phyloP scores from a whole-genome alignment of 2,329 filamentous ascomycete genomes.

The Ophiostoma piceae region DNA sequence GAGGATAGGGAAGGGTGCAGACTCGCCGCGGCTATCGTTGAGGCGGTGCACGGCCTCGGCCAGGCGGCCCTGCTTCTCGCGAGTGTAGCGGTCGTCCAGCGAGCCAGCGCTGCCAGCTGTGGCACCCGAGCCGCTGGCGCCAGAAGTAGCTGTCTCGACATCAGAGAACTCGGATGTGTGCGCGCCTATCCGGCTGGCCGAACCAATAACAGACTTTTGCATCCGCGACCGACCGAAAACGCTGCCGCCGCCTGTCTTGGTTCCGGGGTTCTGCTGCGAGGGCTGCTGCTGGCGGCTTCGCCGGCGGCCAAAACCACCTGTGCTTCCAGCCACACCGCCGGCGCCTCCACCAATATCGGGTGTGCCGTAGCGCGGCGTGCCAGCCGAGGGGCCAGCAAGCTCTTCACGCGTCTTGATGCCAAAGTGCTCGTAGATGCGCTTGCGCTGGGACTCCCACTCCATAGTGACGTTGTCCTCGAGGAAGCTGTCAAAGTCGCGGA shows the following conservation, averaged over 20 bases:
- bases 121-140: slow-evolving; percentile 15
- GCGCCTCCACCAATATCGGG: slow-evolving; percentile 20
- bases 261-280: slow-evolving; percentile 29
- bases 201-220: slow-evolving; percentile 81
- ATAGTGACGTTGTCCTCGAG: slow-evolving; percentile 90
- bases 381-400: slow-evolving; percentile 27
- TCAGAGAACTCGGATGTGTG: slow-evolving; percentile 65
- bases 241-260: slow-evolving; percentile 39
- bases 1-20: slow-evolving; percentile 64
- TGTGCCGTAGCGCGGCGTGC: slow-evolving; percentile 23
- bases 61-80: slow-evolving; percentile 80
- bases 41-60: slow-evolving; percentile 73
- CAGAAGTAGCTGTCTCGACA: slow-evolving; percentile 52
- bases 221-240: slow-evolving; percentile 62
- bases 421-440: slow-evolving; percentile 93
- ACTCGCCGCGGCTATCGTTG: slow-evolving; percentile 67
- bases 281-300: slow-evolving; percentile 37
- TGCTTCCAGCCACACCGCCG: slow-evolving; percentile 36
- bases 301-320: slow-evolving; percentile 53
- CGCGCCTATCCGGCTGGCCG: slow-evolving; percentile 61
- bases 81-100: slow-evolving; percentile 68
- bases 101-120: slow-evolving; percentile 33
- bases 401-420: slow-evolving; percentile 66
- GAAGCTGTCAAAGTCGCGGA: slow-evolving; percentile 87
- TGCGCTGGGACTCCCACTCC: slow-evolving; percentile 92